Evolutionary conservation across 176 grass and related monocot genomes (phyloP).

Genomic region (Puya raimondii): DNA sequence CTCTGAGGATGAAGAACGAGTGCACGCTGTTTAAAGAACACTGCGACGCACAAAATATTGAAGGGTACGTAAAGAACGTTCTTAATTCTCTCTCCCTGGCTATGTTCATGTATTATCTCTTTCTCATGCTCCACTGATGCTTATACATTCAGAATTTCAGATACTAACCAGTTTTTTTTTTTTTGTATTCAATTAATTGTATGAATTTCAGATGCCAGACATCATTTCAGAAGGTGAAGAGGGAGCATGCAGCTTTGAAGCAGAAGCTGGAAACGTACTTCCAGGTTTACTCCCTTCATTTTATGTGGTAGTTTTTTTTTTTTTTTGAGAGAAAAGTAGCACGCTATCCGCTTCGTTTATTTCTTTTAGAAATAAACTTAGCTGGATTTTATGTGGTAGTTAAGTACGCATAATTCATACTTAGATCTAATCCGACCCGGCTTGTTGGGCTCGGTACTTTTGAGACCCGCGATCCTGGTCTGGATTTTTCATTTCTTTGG

Average conservation of each 20-base stretch:
- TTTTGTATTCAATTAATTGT: background rate
- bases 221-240: conserved; percentile 66
- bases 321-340: too few species aligned
- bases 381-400: too few species aligned
- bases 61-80: conserved; percentile 26
- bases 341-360: too few species aligned
- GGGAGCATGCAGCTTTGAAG: conserved; percentile 47
- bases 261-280: conserved; percentile 64
- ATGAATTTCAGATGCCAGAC: conserved; percentile 36
- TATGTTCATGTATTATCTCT: background rate
- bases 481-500: conserved; percentile 3
- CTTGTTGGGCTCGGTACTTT: too few species aligned
- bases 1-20: conserved; percentile 56
- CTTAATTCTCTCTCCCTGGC: background rate
- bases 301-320: too few species aligned
- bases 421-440: too few species aligned
- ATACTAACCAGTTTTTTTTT: background rate
- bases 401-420: too few species aligned
- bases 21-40: conserved; percentile 43
- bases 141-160: background rate
- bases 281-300: conserved; percentile 26
- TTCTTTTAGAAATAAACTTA: too few species aligned
- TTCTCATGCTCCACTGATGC: background rate
- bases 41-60: conserved; percentile 40
- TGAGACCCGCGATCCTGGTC: conserved; percentile 5